These are phyloP conservation scores for Spergularia azorica DNA, from an alignment of 179 eudicot species.

Conservation along the genomic window DNA sequence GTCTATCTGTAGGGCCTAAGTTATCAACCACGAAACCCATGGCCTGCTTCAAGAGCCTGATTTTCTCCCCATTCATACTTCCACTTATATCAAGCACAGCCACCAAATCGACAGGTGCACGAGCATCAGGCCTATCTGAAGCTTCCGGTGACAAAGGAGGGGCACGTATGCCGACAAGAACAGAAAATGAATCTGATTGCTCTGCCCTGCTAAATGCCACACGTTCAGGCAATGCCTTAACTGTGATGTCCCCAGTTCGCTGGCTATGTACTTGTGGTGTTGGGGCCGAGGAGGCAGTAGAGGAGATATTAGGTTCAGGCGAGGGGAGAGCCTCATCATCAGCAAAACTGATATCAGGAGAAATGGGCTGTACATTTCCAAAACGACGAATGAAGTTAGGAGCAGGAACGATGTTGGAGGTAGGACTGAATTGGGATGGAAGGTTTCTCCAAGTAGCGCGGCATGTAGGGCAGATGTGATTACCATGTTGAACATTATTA, in stretches of 20 bases:
- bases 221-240: slow-evolving; percentile 42
- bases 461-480: slow-evolving; percentile 46
- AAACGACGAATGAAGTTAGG: neutral
- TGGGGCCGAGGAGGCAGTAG: slow-evolving; percentile 11
- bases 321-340: slow-evolving; percentile 44
- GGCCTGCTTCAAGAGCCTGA: slow-evolving; percentile 45
- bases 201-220: slow-evolving; percentile 27
- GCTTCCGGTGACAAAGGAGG: slow-evolving; percentile 38
- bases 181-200: slow-evolving; percentile 30
- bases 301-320: neutral
- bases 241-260: slow-evolving; percentile 20
- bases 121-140: slow-evolving; percentile 16
- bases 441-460: slow-evolving; percentile 40
- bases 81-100: slow-evolving; percentile 58
- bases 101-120: slow-evolving; percentile 43
- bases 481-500: slow-evolving; percentile 35
- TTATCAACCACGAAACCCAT: slow-evolving; percentile 35
- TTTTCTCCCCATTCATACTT: slow-evolving; percentile 50
- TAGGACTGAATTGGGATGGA: slow-evolving; percentile 31
- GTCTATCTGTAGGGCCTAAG: slow-evolving; percentile 40
- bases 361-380: neutral
- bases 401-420: neutral
- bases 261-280: neutral
- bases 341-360: slow-evolving; percentile 12
- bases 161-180: slow-evolving; percentile 44